Base-by-base conservation (phyloP, 2,329 filamentous ascomycete species). In the Fusarium sp. region DNA sequence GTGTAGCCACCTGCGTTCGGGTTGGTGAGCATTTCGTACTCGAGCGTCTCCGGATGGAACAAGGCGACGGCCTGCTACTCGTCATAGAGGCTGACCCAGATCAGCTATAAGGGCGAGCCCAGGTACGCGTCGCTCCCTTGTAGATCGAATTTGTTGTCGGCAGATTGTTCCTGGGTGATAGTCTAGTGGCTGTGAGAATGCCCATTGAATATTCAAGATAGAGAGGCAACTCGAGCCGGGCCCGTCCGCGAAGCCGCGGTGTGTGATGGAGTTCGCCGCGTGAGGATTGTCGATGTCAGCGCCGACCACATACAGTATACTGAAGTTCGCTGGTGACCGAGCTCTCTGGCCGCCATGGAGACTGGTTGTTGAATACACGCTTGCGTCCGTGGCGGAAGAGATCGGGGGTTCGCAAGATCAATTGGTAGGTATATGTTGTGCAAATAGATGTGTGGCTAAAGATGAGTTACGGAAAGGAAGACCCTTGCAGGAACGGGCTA, bases 121-220 rank as follows among this genome's bases (percentile, higher is more conserved):
- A 73, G 20, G 10, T 73, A 73, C 2, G 58, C 73, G 15, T 71
- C 3, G 31, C 68, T 73, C 5, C 70, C 70, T 12, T 6, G 24
- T 8, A 72, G 33, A 24, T 57, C 39, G 12, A 12, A 3, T 2
- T 55, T 50, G 9, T 38, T 44, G 39, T n/a, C 29, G 4, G 18
- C 6, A 10, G 26, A 21, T 33, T 49, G 53, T 46, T 65, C 11
- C 21, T 72, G 56, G 6, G 15, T 8, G 12, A 73, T 73, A 29
- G 66, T 73, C 29, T 73, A 68, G 15, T 69, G 63, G 18, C 60
- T 66, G 16, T 73, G 71, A 16, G 73, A 73, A 54, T 73, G 71
- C 0, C 71, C 71, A 0, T 66, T 73, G 13, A 73, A 73, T 0
- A 66, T 73, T n/a, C 66, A 46, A 3, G 70, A 70, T 6, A 73